These are phyloP conservation scores for Skeletonema marinoi DNA, from an alignment of 108 stramenopile genomes.

Conservation along the genomic window DNA sequence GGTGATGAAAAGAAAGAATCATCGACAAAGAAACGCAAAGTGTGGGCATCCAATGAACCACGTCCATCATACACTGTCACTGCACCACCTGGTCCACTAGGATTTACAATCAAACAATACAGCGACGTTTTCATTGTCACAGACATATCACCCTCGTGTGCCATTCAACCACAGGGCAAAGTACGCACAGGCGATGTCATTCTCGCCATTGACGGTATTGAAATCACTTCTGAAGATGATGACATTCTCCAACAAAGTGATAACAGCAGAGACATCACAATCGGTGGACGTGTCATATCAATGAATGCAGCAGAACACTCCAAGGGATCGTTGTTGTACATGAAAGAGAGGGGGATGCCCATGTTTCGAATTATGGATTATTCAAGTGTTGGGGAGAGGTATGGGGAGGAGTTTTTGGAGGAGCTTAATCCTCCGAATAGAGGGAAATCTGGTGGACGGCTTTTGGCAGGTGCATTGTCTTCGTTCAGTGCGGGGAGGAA, in stretches of 20 bases:
- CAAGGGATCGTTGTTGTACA: constrained; percentile 3
- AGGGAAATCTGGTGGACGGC: constrained; percentile 4
- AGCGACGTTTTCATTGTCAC: background rate
- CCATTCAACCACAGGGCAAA: constrained; percentile 11
- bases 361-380: constrained; percentile 15
- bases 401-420: constrained; percentile 16
- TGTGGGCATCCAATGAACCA: background rate
- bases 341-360: background rate
- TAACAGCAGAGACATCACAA: constrained; percentile 1
- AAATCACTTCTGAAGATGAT: background rate
- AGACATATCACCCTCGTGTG: background rate
- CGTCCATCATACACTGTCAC: background rate
- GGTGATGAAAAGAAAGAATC: background rate
- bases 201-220: background rate
- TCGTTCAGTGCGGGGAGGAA: background rate
- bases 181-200: background rate
- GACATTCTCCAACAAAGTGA: constrained; percentile 7
- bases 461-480: constrained; percentile 1
- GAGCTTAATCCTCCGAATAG: constrained; percentile 9
- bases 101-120: constrained; percentile 16
- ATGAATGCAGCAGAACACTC: constrained; percentile 15
- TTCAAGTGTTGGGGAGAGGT: constrained; percentile 6
- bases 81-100: constrained; percentile 1
- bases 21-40: constrained; percentile 9
- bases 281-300: constrained; percentile 4